A percentile compares a stretch with the other conserved stretches of the same genome.
Evolutionary conservation across 2,329 filamentous ascomycete genomes (phyloP).

Genomic region (Diplodia seriata): DNA sequence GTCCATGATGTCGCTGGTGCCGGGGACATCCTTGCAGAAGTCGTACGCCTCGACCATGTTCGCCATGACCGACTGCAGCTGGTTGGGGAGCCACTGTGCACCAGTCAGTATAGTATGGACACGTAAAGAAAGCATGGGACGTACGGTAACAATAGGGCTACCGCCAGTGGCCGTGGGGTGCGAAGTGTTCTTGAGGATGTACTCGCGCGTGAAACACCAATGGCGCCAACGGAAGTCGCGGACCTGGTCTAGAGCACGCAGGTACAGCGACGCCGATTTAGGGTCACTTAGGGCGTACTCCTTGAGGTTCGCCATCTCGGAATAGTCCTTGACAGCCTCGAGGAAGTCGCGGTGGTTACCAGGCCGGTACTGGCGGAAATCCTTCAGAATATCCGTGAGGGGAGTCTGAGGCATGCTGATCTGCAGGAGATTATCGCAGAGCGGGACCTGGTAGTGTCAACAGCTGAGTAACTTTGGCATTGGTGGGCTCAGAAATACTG

Average conservation of each 20-base stretch:
- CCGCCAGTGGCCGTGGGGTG: conserved; percentile 83
- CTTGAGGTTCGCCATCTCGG: conserved; percentile 62
- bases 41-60: conserved; percentile 70
- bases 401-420: conserved; percentile 89
- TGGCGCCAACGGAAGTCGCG: conserved; percentile 83
- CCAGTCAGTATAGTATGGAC: neutral
- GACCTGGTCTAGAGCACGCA: conserved; percentile 70
- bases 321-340: conserved; percentile 67
- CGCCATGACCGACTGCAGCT: conserved; percentile 74
- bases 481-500: conserved; percentile 34
- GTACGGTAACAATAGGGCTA: conserved; percentile 75
- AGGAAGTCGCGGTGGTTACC: conserved; percentile 89
- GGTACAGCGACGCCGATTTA: conserved; percentile 56
- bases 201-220: conserved; percentile 85
- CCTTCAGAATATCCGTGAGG: conserved; percentile 82
- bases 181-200: conserved; percentile 77
- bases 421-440: conserved; percentile 86
- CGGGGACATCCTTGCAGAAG: conserved; percentile 53
- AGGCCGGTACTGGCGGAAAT: conserved; percentile 89
- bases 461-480: neutral
- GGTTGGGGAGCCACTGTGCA: conserved; percentile 76
- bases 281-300: conserved; percentile 70
- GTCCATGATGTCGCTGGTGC: conserved; percentile 71
- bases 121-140: conserved; percentile 33
- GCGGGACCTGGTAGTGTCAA: conserved; percentile 65